Base-by-base conservation (phyloP, 768 basidiomycete genomes). In the Trametes elegans region DNA sequence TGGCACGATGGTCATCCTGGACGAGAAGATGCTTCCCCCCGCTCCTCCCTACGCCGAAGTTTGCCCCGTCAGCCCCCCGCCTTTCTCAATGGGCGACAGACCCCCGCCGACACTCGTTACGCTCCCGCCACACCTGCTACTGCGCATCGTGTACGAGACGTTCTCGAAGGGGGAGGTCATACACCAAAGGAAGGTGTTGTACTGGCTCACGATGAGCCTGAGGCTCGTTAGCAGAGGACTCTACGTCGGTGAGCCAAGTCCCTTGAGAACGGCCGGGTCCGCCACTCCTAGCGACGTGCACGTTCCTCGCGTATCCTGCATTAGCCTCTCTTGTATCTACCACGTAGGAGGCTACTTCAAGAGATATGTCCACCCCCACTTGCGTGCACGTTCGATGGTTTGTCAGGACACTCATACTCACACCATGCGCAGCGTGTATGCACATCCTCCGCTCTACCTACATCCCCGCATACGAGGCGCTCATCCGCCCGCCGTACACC, bases 391-490 rank as follows among this genome's bases (percentile, higher is more conserved):
- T 19, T 31, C 41, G 11, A 26, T 9, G 3, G n/a, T 43, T 13
- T n/a, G 41, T 14, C 40, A 41, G 23, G 1, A 41, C 40, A 23
- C 11, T 19, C 4, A 32, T 23, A 24, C 55, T 56, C 14, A 46
- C 38, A 3, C 23, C 36, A 5, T 16, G 7, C 46, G 9, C 51
- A 85, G 87, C 88, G 11, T 88, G 80, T 70, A 92, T 90, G 89
- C 84, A 91, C 61, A 79, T 92, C 57, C 77, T 93, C 4, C 81
- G 91, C 32, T 87, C 85, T 0, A 82, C 83, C 0, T 91, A 90
- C 68, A 73, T 93, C 38, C 79, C 83, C 6, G 72, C 80, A 0
- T 93, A 93, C 65, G 70, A 72, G 21, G 71, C 76, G 14, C 77
- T 86, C 41, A 75, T 93, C 57, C 80, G 83, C 23, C 64, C 75